Evolutionary conservation across 2,329 filamentous ascomycete genomes (phyloP), one percentile per base, ranked within the genome.

Genomic region (Apiospora hydei): DNA sequence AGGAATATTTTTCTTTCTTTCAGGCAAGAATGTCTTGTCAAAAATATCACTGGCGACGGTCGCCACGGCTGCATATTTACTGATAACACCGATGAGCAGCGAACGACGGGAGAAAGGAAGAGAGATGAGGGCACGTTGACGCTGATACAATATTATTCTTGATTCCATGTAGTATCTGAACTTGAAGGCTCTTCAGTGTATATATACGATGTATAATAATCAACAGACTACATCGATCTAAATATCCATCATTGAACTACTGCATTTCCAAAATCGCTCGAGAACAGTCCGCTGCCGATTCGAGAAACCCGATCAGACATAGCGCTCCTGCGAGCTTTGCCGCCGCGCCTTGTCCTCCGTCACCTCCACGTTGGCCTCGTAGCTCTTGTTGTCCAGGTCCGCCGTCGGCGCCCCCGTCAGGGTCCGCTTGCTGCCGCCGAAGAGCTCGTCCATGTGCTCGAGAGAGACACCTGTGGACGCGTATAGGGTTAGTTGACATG

Each of bases 361-460:
- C 2, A 69, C 38, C 16, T 57, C 68, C 26, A 69, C 47, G 2
- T 57, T 43, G 68, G 46, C 47, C 47, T 69, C 46, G 46, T 69
- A 41, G 34, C 38, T 41, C 68, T 69, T 69, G 46, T 51, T 21
- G 68, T 69, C 68, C 46, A 18, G 18, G 46, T 13, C 47, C 21
- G 49, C 49, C 26, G 68, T 11, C 21, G 38, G n/a, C 46, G 21
- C 47, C 44, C 34, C n/a, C 4, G 16, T 44, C 47, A 51, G 46
- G 38, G 57, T 51, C 2, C 38, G 68, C 26, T 34, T 41, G 46
- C 46, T 69, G 30, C 86, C 81, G 61, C 88, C 88, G 76, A 90
- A 90, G 13, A 90, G 81, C 73, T 89, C 83, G 76, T 89, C 87
- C 88, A 90, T 90, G 75, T 85, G 86, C 79, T 90, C 88, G 70